Base-by-base conservation (phyloP, 768 basidiomycete genomes). In the Mycena rebaudengoi region DNA sequence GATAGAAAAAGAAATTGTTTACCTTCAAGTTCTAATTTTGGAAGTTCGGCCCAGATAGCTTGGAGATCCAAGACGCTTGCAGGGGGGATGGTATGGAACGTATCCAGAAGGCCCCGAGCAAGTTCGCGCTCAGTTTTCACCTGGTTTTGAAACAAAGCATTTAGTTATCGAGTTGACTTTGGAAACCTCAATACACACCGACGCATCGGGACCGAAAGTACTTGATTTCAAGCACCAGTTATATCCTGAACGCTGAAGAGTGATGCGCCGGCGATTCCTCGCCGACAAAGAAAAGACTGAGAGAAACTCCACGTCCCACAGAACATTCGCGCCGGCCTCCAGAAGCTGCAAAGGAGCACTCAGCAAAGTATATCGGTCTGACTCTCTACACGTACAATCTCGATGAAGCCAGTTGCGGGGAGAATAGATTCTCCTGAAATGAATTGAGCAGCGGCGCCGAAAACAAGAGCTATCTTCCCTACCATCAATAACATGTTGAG, bases 221-320 rank as follows among this genome's bases (percentile, higher is more conserved):
- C n/a, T n/a, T n/a, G n/a, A n/a, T n/a, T n/a, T n/a, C n/a, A 60
- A 7, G 11, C 23, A 25, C 59, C 59, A 60, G 23, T 4, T 7
- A 41, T 14, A 26, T 52, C 39, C 18, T 28, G 25, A 33, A n/a
- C 18, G 35, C 23, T 45, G 59, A 1, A 60, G n/a, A 3, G n/a
- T 12, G 25, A 60, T 13, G 12, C 52, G 40, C 3, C 43, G 50
- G 1, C 41, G 59, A 10, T 39, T 32, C 28, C 16, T 7, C 8
- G 59, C 25, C 5, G 40, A 18, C 2, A 61, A 25, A 20, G 33
- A 61, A 4, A 61, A 16, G 18, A 45, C 45, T 7, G 50, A 45
- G 7, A 53, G 5, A 5, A 61, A 61, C 18, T 61, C 60, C n/a
- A 61, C 35, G 14, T 61, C 60, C 51, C 51, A 46, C 0, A 61